These are phyloP conservation scores for Malus hybrid DNA, from an alignment of 331 rosid genomes.

Conservation along the genomic window DNA sequence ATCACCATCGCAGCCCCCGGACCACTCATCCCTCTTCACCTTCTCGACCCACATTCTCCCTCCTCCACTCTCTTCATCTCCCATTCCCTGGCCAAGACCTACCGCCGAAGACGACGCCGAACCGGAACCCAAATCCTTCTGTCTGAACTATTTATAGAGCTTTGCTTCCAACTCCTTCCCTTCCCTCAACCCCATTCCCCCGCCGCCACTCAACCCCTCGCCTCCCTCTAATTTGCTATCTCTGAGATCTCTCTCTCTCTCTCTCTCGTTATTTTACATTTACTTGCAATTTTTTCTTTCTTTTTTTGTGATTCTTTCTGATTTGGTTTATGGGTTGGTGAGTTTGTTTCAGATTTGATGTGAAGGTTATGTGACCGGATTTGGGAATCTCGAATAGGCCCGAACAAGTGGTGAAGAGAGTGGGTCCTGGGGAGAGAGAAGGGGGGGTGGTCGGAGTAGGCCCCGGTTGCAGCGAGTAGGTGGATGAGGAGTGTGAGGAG, in stretches of 20 bases:
- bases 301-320: background rate
- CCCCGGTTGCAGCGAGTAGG: no score
- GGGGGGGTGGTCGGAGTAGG: no score
- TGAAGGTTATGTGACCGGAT: conserved; percentile 66
- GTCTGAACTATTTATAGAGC: conserved; percentile 46
- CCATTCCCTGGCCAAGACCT: conserved; percentile 35
- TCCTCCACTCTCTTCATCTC: no score
- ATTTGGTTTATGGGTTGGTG: conserved; percentile 4
- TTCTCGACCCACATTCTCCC: no score
- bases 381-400: conserved; percentile 72
- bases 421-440: no score
- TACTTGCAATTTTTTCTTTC: background rate
- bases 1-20: no score
- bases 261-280: background rate
- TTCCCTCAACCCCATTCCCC: conserved; percentile 78
- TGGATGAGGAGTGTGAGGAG: no score
- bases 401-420: conserved; percentile 30
- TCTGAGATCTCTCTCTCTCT: background rate
- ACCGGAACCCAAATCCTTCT: conserved; percentile 19
- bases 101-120: conserved; percentile 28
- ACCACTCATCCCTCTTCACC: no score
- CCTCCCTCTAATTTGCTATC: conserved; percentile 54
- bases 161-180: conserved; percentile 55
- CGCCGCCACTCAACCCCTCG: conserved; percentile 42
- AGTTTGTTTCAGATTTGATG: conserved; percentile 46